Base-by-base conservation (phyloP, 257 asterid species). In the Salvia hispanica region DNA sequence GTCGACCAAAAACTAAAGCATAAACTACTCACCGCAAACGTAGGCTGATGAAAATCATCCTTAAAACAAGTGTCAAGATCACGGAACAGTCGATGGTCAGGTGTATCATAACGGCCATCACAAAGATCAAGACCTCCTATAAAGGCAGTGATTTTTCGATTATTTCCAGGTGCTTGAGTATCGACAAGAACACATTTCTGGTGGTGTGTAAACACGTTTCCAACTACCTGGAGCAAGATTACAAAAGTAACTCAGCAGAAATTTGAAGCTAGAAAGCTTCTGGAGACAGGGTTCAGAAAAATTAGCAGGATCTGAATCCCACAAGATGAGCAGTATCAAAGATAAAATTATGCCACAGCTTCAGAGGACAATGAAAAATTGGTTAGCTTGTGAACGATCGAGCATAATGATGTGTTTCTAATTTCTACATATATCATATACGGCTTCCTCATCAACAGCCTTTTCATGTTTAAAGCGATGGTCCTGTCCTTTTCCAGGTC, bases 31-130 rank as follows among this genome's bases (percentile, higher is more conserved):
- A 93, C 98, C 16, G 94, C 85, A 83, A 81, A 74, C 62, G 96
- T 85, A 39, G 97, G 98, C 78, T 93, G 95, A 82, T 88, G 98
- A 77, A 82, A 16, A 73, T 93, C 98, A 56, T 84, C 95, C 76
- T 81, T 61, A 67, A 84, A 90, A 48, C 80, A 81, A 69, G 86
- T 82, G 42, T 88, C 97, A 70, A 85, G 89, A 70, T 77, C 97
- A 65, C 36, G 74, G 66, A 82, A 88, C 48, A 93, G 64, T 45
- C 96, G 88, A 75, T 92, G 98, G 53, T 88, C 82, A 8, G 98
- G 97, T 37, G 96, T 90, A 78, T 93, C 98, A 66, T 93, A 93
- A 56, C 98, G 97, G 63, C 98, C 98, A 75, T 93, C 98, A 59
- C 98, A 93, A 64, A 93, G 85, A 86, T 93, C 98, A 58, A 93